A percentile compares a stretch with the other conserved stretches of the same genome.
These are phyloP conservation scores for Pachysandra terminalis DNA, from an alignment of 164 flowering plant species.

Conservation along the genomic window DNA sequence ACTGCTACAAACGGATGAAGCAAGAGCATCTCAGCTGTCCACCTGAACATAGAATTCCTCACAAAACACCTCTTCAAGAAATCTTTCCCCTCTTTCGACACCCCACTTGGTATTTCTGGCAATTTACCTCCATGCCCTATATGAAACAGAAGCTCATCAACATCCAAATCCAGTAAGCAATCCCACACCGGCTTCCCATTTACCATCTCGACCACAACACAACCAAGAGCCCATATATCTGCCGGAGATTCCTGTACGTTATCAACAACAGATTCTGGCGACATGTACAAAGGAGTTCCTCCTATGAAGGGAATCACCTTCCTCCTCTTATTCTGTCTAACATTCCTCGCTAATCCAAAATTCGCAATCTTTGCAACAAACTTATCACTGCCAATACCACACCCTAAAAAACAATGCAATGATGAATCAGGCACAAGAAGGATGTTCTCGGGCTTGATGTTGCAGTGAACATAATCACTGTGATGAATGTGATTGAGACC, in stretches of 20 bases:
- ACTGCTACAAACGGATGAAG: constrained; percentile 19
- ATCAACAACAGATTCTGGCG: constrained; percentile 20
- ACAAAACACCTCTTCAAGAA: constrained; percentile 24
- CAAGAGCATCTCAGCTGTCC: constrained; percentile 23
- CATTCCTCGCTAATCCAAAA: constrained; percentile 15
- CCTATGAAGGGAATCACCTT: constrained; percentile 13
- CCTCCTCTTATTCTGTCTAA: constrained; percentile 23
- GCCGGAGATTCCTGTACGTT: constrained; percentile 12
- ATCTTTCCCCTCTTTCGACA: constrained; percentile 17
- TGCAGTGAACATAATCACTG: constrained; percentile 23
- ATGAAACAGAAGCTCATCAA: constrained; percentile 11
- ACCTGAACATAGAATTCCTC: constrained; percentile 17
- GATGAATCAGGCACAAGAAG: too few relatives aligned
- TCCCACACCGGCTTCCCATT: constrained; percentile 23
- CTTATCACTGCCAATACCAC: not conserved
- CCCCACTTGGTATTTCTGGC: constrained; percentile 9
- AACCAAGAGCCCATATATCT: constrained; percentile 31
- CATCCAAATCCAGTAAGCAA: not conserved
- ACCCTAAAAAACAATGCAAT: not conserved
- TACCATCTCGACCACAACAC: constrained; percentile 27
- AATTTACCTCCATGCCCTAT: constrained; percentile 10
- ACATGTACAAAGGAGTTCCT: constrained; percentile 25
- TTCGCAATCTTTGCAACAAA: constrained; percentile 16
- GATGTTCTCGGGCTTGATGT: constrained; percentile 20
- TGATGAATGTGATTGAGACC: constrained; percentile 21